These are phyloP conservation scores for Chenopodium formosanum DNA, from an alignment of 148 eudicot genomes.

Conservation along the genomic window DNA sequence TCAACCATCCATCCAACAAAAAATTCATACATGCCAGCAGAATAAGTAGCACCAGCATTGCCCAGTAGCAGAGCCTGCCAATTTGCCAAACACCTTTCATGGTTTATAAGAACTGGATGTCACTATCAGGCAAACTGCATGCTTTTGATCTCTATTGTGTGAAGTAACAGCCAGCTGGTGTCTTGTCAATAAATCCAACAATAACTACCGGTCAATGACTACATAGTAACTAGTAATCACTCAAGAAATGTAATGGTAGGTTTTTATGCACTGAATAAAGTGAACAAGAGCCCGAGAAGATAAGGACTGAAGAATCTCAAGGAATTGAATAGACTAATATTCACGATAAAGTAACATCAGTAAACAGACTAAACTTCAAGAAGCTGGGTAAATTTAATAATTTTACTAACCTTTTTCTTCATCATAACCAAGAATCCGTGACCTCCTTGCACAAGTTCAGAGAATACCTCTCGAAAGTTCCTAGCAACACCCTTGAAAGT, in stretches of 20 bases:
- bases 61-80: neutral
- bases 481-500: constrained; percentile 99
- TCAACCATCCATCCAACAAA: neutral
- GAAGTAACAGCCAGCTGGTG: neutral
- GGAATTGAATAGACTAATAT: neutral
- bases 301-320: neutral
- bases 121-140: neutral
- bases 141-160: neutral
- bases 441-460: constrained; percentile 98
- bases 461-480: constrained; percentile 95
- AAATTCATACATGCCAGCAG: neutral
- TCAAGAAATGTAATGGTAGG: neutral
- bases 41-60: neutral
- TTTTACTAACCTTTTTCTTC: constrained; percentile 85
- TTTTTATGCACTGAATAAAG: neutral
- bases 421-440: constrained; percentile 92
- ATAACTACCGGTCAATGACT: neutral
- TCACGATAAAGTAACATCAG: neutral
- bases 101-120: neutral
- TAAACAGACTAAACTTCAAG: neutral
- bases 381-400: neutral
- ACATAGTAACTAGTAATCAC: neutral
- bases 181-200: neutral
- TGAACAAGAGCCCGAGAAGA: no score
- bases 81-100: neutral